Percentiles rank a stretch among this genome's conserved stretches.
These are phyloP conservation scores for Cordyceps cateniannulata DNA, from an alignment of 2,329 filamentous ascomycete species.

Conservation along the genomic window DNA sequence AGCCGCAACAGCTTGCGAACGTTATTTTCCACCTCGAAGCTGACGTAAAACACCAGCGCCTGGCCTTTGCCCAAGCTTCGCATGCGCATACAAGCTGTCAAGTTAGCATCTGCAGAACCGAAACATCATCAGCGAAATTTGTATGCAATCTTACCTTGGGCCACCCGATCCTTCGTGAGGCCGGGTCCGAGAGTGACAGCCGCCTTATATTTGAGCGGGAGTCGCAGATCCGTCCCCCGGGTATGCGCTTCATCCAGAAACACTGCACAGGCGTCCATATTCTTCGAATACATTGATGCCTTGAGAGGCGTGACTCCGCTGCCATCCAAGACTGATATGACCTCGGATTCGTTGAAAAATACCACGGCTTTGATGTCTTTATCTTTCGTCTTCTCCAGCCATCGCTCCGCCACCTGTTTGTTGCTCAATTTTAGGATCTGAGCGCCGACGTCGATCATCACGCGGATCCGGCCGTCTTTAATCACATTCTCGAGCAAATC, in stretches of 20 bases:
- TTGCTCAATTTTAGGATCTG: conserved; percentile 61
- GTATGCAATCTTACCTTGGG: conserved; percentile 48
- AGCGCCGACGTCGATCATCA: conserved; percentile 66
- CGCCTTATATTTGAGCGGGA: conserved; percentile 53
- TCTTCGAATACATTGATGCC: conserved; percentile 50
- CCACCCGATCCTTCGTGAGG: conserved; percentile 61
- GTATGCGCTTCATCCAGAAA: conserved; percentile 69
- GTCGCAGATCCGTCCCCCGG: conserved; percentile 59
- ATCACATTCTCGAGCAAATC: not conserved
- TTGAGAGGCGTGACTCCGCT: conserved; percentile 41
- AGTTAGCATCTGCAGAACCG: not conserved
- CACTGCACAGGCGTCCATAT: conserved; percentile 54
- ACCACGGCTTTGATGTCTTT: conserved; percentile 32
- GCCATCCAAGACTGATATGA: conserved; percentile 47
- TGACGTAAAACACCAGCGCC: conserved; percentile 54
- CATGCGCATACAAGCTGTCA: conserved; percentile 63
- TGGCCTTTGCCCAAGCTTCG: conserved; percentile 61
- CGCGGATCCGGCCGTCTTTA: conserved; percentile 30
- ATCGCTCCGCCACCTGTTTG: conserved; percentile 36
- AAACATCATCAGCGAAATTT: not conserved
- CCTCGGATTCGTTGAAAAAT: conserved; percentile 51
- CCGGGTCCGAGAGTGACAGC: conserved; percentile 60
- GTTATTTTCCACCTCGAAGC: conserved; percentile 50
- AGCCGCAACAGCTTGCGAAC: conserved; percentile 30
- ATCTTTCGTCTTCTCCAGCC: not conserved